Conservation (phyloP, 108 stramenopile species). For the Tribonema minus region DNA sequence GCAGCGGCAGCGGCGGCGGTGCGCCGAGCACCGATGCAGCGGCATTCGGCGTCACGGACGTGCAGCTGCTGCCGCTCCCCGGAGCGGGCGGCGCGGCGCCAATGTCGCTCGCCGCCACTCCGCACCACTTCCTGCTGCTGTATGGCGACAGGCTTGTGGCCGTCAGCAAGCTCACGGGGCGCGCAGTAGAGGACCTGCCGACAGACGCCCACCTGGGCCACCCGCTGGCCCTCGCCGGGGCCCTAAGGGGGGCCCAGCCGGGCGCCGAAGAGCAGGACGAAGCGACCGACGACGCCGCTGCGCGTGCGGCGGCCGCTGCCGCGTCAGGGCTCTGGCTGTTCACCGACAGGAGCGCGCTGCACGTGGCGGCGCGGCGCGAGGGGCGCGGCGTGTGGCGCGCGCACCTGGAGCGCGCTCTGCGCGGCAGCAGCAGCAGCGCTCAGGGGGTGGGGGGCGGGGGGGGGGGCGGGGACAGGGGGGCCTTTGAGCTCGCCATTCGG, state of each 20-base stretch:
- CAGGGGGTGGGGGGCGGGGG: background rate
- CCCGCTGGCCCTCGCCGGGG: background rate
- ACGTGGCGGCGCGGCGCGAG: conserved; percentile 4
- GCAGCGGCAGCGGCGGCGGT: background rate
- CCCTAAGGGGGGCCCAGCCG: background rate
- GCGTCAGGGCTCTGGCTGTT: conserved; percentile 23
- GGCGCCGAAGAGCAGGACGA: too few species aligned
- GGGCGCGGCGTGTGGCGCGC: conserved; percentile 39
- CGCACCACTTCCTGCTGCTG: conserved; percentile 38
- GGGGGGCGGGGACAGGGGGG: background rate
- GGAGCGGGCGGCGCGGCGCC: background rate
- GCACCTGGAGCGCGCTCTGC: conserved; percentile 36
- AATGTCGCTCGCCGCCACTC: conserved; percentile 24
- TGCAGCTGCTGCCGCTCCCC: conserved; percentile 31
- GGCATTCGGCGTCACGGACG: conserved; percentile 6
- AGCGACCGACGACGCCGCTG: too few species aligned
- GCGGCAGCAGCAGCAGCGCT: background rate
- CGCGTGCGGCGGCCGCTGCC: too few species aligned
- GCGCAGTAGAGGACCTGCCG: conserved; percentile 7
- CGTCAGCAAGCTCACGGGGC: conserved; percentile 37
- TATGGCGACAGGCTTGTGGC: conserved; percentile 19
- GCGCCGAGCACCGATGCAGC: background rate
- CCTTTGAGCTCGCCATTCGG: background rate
- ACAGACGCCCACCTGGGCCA: background rate
- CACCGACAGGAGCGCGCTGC: conserved; percentile 28